These are phyloP conservation scores for Pachysolen tannophilus DNA, from an alignment of 805 yeast genomes.

Conservation along the genomic window DNA sequence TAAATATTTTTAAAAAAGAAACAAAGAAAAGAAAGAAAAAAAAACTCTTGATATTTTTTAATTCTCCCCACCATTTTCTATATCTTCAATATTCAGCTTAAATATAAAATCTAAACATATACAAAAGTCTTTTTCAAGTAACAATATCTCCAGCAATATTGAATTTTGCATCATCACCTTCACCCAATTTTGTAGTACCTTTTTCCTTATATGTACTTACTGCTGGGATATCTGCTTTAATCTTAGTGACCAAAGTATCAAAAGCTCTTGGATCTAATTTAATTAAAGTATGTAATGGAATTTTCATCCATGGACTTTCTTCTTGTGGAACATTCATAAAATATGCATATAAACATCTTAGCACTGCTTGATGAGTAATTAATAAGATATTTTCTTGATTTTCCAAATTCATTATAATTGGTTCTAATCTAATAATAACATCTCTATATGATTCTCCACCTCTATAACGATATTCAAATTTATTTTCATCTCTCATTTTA, in stretches of 20 bases:
- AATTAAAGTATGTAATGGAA: slow-evolving; percentile 91
- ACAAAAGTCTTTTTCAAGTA: slow-evolving; percentile 16
- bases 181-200: slow-evolving; percentile 71
- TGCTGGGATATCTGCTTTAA: slow-evolving; percentile 95
- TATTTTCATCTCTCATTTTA: slow-evolving; percentile 90
- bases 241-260: slow-evolving; percentile 77
- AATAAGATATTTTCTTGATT: slow-evolving; percentile 93
- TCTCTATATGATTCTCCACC: slow-evolving; percentile 98
- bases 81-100: no score
- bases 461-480: slow-evolving; percentile 90
- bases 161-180: slow-evolving; percentile 28
- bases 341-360: slow-evolving; percentile 94
- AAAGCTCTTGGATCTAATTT: slow-evolving; percentile 94
- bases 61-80: no score
- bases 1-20: no score
- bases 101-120: no score
- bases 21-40: no score
- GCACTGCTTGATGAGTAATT: slow-evolving; percentile 95
- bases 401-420: slow-evolving; percentile 97
- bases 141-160: slow-evolving; percentile 44
- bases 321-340: slow-evolving; percentile 98
- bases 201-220: slow-evolving; percentile 94
- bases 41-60: no score
- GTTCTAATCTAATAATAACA: slow-evolving; percentile 90
- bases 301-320: slow-evolving; percentile 98